Conservation (phyloP, 1,139 yeast genomes). For the Geotrichum macrosporum region DNA sequence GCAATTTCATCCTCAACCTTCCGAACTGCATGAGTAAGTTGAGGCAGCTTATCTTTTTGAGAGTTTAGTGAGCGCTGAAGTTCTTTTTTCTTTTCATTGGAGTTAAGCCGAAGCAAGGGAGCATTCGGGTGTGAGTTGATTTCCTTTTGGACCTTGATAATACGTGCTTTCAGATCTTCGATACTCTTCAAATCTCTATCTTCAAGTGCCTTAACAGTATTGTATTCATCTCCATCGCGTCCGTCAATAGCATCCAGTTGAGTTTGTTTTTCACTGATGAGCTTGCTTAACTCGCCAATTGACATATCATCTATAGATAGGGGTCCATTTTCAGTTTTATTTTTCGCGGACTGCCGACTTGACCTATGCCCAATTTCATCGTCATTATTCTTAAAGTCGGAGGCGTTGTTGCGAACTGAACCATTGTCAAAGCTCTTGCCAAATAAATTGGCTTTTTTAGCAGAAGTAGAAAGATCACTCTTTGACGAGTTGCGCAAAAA, state of each 20-base stretch:
- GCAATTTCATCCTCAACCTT: conserved; percentile 64
- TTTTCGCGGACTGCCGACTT: conserved; percentile 46
- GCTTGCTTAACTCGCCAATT: conserved; percentile 53
- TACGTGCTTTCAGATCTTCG: conserved; percentile 58
- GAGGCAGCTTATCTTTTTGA: conserved; percentile 66
- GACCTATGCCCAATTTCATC: conserved; percentile 63
- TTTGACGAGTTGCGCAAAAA: conserved; percentile 22
- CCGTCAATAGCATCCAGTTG: conserved; percentile 68
- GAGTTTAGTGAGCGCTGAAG: conserved; percentile 50
- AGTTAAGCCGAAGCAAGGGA: conserved; percentile 35
- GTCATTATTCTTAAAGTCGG: conserved; percentile 58
- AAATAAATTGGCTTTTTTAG: conserved; percentile 22
- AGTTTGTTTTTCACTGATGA: conserved; percentile 64
- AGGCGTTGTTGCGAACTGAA: conserved; percentile 45
- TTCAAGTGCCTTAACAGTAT: conserved; percentile 43
- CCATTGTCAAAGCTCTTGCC: conserved; percentile 33
- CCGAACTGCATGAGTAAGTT: conserved; percentile 57
- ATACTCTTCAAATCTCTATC: conserved; percentile 52
- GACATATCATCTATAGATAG: conserved; percentile 27
- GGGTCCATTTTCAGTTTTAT: conserved; percentile 32
- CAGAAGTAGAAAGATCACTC: background rate
- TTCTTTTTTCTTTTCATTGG: conserved; percentile 38
- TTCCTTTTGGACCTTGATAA: conserved; percentile 52
- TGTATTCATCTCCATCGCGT: conserved; percentile 54
- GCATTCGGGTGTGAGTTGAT: conserved; percentile 39